Evolutionary conservation across 495 filamentous ascomycete genomes (phyloP), one percentile per base, ranked within the genome.

Genomic region (Trichoderma asperelloides): DNA sequence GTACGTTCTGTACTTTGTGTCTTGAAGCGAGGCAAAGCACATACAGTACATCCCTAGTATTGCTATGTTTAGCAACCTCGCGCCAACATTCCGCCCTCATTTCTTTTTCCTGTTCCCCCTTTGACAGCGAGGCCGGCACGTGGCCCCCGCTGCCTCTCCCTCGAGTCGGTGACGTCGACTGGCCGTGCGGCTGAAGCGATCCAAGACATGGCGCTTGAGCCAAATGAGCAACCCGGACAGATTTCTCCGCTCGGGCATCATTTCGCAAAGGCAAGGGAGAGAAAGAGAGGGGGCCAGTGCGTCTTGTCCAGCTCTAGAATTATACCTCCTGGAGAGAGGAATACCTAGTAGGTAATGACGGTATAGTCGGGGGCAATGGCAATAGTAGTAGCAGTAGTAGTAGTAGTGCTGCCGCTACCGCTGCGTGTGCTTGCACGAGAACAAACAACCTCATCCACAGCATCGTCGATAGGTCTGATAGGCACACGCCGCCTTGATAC

Each of bases 31-130:
- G 21, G 47, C 55, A 27, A 1, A 11, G 23, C n/a, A n/a, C n/a
- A n/a, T n/a, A n/a, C n/a, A n/a, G n/a, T n/a, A n/a, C n/a, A n/a
- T 12, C 27, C 23, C 18, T 51, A 8, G 18, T 30, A 18, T 6
- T 60, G 55, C 55, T 60, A 60, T 60, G 55, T 60, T 60, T 60
- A 60, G 55, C 55, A 60, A 8, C 25, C 12, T 18, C 55, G 15
- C 55, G 2, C 8, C 47, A 37, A 37, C 33, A 37, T 37, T 51
- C 47, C n/a, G 18, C 9, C 47, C n/a, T 51, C 55, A 60, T 60
- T 60, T 25, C 55, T 30, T 51, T 51, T 47, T 47, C 49, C 3
- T 8, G 15, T 27, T n/a, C n/a, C 27, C 23, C 23, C 55, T 30
- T 60, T 30, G 25, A 60, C 55, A 30, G 55, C 55, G 7, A 60